phyloP scores from a whole-genome alignment of 2,329 filamentous ascomycete genomes.

The Fusarium solani-melongenae region DNA sequence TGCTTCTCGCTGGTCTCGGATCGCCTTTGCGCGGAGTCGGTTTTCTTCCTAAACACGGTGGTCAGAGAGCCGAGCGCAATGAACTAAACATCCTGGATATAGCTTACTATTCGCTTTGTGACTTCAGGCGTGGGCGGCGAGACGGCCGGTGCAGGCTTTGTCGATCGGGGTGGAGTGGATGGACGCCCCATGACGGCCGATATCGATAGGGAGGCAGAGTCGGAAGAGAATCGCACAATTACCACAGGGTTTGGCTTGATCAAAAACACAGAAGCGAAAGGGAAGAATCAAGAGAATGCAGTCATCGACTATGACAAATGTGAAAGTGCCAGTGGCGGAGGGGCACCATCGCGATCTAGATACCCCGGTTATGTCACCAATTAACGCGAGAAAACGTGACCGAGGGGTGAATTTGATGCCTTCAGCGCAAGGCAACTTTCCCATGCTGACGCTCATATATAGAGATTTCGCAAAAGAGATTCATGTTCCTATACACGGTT shows the following conservation, averaged over 20 bases:
- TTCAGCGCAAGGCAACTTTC: not conserved
- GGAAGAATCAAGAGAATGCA: not conserved
- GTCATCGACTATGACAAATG: not conserved
- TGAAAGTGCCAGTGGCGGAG: conserved; percentile 37
- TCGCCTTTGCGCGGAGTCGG: conserved; percentile 87
- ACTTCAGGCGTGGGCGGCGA: conserved; percentile 67
- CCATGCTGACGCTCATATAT: not conserved
- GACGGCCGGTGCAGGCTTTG: conserved; percentile 45
- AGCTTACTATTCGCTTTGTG: conserved; percentile 65
- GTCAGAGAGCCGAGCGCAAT: not conserved
- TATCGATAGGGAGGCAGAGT: not conserved
- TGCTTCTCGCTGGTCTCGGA: conserved; percentile 78
- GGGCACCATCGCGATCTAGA: conserved; percentile 41
- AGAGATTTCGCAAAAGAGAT: not conserved
- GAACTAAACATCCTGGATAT: rapidly evolving
- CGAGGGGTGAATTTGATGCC: not conserved
- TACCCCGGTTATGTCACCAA: conserved; percentile 41
- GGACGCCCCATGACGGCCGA: conserved; percentile 57
- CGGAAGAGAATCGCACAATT: not conserved
- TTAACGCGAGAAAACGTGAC: conserved; percentile 49
- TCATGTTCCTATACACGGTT: not conserved
- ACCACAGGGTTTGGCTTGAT: not conserved
- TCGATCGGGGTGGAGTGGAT: conserved; percentile 56
- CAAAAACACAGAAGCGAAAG: not conserved
- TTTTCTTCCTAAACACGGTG: conserved; percentile 76